A percentile compares a stretch with the other conserved stretches of the same genome.
Evolutionary conservation across 1,284 basidiomycete genomes (phyloP).

Genomic region (Malassezia furfur): DNA sequence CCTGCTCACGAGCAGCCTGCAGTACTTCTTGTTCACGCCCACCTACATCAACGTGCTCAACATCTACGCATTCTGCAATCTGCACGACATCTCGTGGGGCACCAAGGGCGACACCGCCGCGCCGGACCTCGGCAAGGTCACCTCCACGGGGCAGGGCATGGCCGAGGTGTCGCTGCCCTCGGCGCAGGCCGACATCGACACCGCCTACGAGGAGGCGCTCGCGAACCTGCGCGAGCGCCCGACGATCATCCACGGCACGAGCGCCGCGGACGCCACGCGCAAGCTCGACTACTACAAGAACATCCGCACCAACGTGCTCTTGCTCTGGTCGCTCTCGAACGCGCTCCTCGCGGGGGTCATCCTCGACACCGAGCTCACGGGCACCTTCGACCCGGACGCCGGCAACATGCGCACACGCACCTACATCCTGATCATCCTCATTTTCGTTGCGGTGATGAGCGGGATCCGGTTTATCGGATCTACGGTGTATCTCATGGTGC

Average conservation of each 20-base stretch:
- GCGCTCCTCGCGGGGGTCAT: conserved; percentile 42
- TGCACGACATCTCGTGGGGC: conserved; percentile 47
- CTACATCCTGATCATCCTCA: conserved; percentile 41
- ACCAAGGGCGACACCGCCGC: conserved; percentile 48
- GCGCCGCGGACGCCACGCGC: conserved; percentile 24
- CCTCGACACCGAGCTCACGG: conserved; percentile 24
- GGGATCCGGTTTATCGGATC: conserved; percentile 39
- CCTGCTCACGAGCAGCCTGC: conserved; percentile 81
- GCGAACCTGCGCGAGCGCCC: conserved; percentile 65
- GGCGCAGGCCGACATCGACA: conserved; percentile 75
- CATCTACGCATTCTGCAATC: conserved; percentile 42
- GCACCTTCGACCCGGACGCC: conserved; percentile 24
- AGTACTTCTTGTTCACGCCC: conserved; percentile 82
- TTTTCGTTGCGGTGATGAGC: conserved; percentile 41
- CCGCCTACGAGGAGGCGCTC: conserved; percentile 78
- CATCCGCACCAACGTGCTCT: conserved; percentile 78
- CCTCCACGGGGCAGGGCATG: conserved; percentile 47
- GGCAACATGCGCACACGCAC: conserved; percentile 36
- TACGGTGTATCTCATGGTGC: conserved; percentile 33
- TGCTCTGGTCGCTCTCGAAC: conserved; percentile 73
- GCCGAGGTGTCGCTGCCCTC: conserved; percentile 81
- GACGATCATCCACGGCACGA: conserved; percentile 46
- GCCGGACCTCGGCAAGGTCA: conserved; percentile 42
- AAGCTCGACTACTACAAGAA: conserved; percentile 53
- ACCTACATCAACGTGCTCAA: conserved; percentile 59